Percentiles rank a stretch among this genome's conserved stretches.
Evolutionary conservation across 2,329 filamentous ascomycete genomes (phyloP).

Genomic region (Monosporascus sp.): DNA sequence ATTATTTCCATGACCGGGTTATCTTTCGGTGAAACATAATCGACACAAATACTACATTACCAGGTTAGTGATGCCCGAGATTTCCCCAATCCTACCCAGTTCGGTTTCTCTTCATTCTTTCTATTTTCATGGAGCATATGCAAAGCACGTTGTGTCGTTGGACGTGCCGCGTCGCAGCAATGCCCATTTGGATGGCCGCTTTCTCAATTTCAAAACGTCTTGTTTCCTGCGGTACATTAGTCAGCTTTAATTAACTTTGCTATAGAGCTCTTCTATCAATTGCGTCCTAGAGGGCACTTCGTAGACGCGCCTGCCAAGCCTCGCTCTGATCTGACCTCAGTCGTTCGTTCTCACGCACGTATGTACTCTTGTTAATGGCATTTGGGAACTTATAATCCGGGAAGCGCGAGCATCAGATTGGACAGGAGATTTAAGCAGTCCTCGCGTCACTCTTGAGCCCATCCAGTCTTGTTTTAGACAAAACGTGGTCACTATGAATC

Average conservation of each 20-base stretch:
- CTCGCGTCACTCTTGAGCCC: background rate
- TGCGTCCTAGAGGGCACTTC: background rate
- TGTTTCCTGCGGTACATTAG: background rate
- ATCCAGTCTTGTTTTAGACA: background rate
- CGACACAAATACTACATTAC: conserved; percentile 15
- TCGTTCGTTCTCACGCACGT: background rate
- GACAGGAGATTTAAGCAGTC: too few relatives aligned
- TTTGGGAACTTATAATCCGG: background rate
- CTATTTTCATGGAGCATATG: background rate
- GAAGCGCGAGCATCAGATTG: too few relatives aligned
- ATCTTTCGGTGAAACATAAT: conserved; percentile 21
- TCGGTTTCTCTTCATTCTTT: background rate
- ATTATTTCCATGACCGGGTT: conserved; percentile 13
- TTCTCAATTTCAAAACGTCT: background rate
- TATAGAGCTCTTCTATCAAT: background rate
- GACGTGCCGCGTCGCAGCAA: background rate
- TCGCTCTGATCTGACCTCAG: background rate
- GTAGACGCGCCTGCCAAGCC: background rate
- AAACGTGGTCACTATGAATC: conserved; percentile 57
- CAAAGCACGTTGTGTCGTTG: background rate
- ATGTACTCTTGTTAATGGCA: background rate
- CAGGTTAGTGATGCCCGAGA: conserved; percentile 12
- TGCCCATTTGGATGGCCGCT: background rate
- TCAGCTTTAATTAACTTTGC: background rate
- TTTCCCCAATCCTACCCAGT: background rate